Conservation (phyloP, 352 stramenopile species). For the Phytophthora cryptogea region DNA sequence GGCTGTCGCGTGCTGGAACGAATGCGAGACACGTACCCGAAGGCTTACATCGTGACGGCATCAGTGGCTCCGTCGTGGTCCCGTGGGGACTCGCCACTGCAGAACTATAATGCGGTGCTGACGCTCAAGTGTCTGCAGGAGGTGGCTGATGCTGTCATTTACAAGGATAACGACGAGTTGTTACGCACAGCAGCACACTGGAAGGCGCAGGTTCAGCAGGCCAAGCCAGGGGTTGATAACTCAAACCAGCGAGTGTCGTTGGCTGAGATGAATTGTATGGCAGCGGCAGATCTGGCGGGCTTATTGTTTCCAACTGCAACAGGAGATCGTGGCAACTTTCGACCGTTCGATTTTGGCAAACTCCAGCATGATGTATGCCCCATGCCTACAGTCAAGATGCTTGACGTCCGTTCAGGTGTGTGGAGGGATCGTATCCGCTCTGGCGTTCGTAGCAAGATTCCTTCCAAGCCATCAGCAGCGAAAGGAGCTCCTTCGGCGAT, state of each 20-base stretch:
- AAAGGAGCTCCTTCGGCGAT: slow-evolving; percentile 9
- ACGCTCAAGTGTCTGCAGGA: slow-evolving; percentile 71
- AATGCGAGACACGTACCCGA: slow-evolving; percentile 82
- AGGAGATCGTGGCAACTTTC: slow-evolving; percentile 7
- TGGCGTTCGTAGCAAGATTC: slow-evolving; percentile 8
- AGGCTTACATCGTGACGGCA: slow-evolving; percentile 62
- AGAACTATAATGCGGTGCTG: slow-evolving; percentile 89
- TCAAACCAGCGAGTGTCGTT: slow-evolving; percentile 44
- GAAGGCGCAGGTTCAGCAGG: slow-evolving; percentile 35
- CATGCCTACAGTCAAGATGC: slow-evolving; percentile 58
- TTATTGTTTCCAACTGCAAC: slow-evolving; percentile 50
- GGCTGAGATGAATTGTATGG: slow-evolving; percentile 62
- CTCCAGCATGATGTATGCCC: slow-evolving; percentile 69
- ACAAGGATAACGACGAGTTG: slow-evolving; percentile 89
- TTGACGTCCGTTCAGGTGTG: slow-evolving; percentile 64
- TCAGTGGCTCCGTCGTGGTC: slow-evolving; percentile 71
- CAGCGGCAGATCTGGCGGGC: slow-evolving; percentile 61
- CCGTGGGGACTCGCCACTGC: slow-evolving; percentile 73
- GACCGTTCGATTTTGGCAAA: slow-evolving; percentile 58
- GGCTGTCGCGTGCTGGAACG: slow-evolving; percentile 83
- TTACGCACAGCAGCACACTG: slow-evolving; percentile 60
- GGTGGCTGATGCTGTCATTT: slow-evolving; percentile 77
- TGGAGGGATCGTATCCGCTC: slow-evolving; percentile 20
- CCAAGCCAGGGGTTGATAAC: neutral
- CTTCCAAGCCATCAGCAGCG: slow-evolving; percentile 7